phyloP scores from a whole-genome alignment of 805 yeast genomes.

The Ogataea henricii region DNA sequence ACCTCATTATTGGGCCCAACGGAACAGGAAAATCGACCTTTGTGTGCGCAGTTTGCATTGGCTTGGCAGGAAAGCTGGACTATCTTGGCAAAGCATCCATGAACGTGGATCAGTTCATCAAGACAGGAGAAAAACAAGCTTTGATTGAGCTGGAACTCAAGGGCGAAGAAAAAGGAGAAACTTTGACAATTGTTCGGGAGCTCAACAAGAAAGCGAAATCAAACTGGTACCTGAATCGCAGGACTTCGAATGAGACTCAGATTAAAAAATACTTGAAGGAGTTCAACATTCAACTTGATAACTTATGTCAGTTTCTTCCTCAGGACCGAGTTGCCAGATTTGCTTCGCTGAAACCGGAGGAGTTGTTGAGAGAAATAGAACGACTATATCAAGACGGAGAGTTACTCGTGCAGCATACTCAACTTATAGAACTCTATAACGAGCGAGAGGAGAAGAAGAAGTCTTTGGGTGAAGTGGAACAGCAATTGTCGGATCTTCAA shows the following conservation, averaged over 20 bases:
- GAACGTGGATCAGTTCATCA: constrained; percentile 67
- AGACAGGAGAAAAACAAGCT: constrained; percentile 55
- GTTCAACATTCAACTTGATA: constrained; percentile 82
- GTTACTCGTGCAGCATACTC: constrained; percentile 56
- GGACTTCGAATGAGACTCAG: constrained; percentile 40
- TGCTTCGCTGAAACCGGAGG: constrained; percentile 77
- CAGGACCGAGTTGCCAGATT: constrained; percentile 95
- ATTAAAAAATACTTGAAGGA: constrained; percentile 47
- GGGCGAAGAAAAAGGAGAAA: constrained; percentile 36
- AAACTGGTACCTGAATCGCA: constrained; percentile 52
- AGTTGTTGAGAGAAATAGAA: constrained; percentile 73
- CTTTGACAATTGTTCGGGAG: constrained; percentile 45
- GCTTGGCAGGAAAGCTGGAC: constrained; percentile 78
- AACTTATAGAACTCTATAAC: constrained; percentile 53
- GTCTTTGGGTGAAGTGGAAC: constrained; percentile 33
- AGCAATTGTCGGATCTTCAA: constrained; percentile 36
- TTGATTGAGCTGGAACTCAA: constrained; percentile 54
- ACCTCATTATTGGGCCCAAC: constrained; percentile 94
- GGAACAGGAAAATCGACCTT: constrained; percentile 95
- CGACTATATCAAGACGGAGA: constrained; percentile 70
- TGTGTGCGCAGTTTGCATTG: constrained; percentile 89
- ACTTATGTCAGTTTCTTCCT: constrained; percentile 90
- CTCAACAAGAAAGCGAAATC: constrained; percentile 47
- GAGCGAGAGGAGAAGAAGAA: constrained; percentile 33
- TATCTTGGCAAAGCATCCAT: constrained; percentile 68